Evolutionary conservation across 2,329 filamentous ascomycete genomes (phyloP).

Genomic region (Microcyclospora tardicrescens): DNA sequence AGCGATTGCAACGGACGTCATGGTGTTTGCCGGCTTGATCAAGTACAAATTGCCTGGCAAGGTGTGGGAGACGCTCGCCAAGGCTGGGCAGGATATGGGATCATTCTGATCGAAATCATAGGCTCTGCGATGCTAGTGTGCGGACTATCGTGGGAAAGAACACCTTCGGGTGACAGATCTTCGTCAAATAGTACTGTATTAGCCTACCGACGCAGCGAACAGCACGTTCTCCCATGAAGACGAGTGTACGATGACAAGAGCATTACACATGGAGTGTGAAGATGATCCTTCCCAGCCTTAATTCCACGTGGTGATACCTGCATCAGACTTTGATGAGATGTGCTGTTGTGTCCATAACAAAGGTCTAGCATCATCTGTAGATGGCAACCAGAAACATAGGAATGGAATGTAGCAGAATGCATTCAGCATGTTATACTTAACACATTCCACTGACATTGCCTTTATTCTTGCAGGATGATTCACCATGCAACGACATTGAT

Average conservation of each 20-base stretch:
- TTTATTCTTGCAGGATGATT: background rate
- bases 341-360: background rate
- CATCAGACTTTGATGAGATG: background rate
- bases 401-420: no score
- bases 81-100: constrained; percentile 55
- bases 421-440: background rate
- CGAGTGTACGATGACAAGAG: background rate
- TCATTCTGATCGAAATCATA: constrained; percentile 14
- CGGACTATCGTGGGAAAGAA: background rate
- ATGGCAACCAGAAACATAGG: no score
- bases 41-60: constrained; percentile 78
- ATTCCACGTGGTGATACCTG: background rate
- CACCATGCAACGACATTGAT: no score
- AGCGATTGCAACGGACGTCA: constrained; percentile 76
- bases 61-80: constrained; percentile 77
- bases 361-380: background rate
- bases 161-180: background rate
- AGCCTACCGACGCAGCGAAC: background rate
- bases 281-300: no score
- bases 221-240: background rate
- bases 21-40: constrained; percentile 86
- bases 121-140: constrained; percentile 4
- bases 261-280: background rate
- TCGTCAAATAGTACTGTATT: background rate
- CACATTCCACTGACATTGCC: background rate